These are phyloP conservation scores for Chloris gayana DNA, from an alignment of 176 grass and related monocot species.

Conservation along the genomic window DNA sequence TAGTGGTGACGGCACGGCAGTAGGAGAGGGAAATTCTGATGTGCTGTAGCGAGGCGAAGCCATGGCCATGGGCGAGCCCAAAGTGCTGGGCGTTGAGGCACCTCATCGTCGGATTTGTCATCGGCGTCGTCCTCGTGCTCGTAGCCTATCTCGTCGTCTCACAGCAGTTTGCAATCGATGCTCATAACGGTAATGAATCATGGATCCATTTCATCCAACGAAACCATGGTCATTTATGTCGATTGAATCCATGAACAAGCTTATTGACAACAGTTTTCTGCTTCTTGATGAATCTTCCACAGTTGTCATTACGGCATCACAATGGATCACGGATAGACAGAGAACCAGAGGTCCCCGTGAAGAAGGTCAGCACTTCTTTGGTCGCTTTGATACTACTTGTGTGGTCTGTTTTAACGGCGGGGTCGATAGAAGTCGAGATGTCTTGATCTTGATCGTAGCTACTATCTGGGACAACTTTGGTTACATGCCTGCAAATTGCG, in stretches of 20 bases:
- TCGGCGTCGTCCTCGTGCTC: slow-evolving; percentile 63
- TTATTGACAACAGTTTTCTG: not conserved
- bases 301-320: not conserved
- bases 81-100: slow-evolving; percentile 37
- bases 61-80: not conserved
- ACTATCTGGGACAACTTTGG: not conserved
- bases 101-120: slow-evolving; percentile 46
- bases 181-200: slow-evolving; percentile 17
- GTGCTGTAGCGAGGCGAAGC: slow-evolving; percentile 29
- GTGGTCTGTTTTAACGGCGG: too few species aligned
- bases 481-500: not conserved
- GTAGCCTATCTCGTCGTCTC: slow-evolving; percentile 58
- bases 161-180: slow-evolving; percentile 30
- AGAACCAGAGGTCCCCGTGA: not conserved
- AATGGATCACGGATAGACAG: not conserved
- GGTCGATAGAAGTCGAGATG: too few species aligned
- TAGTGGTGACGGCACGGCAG: not conserved
- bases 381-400: not conserved
- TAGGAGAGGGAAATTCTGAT: not conserved
- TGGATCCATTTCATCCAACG: not conserved
- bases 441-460: not conserved
- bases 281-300: not conserved
- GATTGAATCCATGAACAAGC: not conserved
- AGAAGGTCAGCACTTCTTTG: not conserved
- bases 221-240: not conserved